Base-by-base conservation (phyloP, 1,284 basidiomycete species). In the Cryptococcus deneoformans region DNA sequence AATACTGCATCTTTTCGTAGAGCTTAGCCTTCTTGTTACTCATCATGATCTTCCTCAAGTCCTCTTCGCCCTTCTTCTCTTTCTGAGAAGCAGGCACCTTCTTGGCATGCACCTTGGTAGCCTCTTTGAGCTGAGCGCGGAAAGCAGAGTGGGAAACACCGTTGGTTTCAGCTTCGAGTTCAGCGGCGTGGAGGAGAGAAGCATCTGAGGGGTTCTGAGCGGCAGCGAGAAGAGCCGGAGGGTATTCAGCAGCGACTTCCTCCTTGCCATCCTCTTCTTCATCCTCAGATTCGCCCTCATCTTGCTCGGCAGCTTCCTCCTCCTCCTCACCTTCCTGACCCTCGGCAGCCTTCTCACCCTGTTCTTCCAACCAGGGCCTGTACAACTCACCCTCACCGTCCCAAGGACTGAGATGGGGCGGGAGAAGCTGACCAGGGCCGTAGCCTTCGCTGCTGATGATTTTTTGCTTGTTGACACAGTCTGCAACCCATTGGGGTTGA, bases 31-130 rank as follows among this genome's bases (percentile, higher is more conserved):
- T 90, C 80, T 90, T 94, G 80, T 94, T 96, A 80, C 90, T 95
- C 86, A 99, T 88, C 86, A 99, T 85, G 86, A 96, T 96, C 83
- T 95, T 96, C 78, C 92, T 90, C 88, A 97, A 91, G 71, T 95
- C 89, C 73, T 87, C 82, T 74, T 96, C 92, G 12, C 78, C 66
- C 36, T 61, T 64, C 54, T 64, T 65, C 9, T 50, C 66, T 9
- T 39, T 60, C 24, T 65, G 61, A n/a, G 43, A 58, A 8, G 57
- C 38, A 16, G 39, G 51, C 37, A 48, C 59, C 50, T n/a, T 53
- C 67, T 79, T 76, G 39, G 73, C 72, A 71, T 85, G 63, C 20
- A 65, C 83, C 79, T 84, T 87, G 69, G 80, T 71, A 24, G 85
- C 82, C 75, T 87, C 87, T 71, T 83, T 83, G 56, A 92, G 84